Conservation (phyloP, 345 rosid species). For the Gossypium turneri region DNA sequence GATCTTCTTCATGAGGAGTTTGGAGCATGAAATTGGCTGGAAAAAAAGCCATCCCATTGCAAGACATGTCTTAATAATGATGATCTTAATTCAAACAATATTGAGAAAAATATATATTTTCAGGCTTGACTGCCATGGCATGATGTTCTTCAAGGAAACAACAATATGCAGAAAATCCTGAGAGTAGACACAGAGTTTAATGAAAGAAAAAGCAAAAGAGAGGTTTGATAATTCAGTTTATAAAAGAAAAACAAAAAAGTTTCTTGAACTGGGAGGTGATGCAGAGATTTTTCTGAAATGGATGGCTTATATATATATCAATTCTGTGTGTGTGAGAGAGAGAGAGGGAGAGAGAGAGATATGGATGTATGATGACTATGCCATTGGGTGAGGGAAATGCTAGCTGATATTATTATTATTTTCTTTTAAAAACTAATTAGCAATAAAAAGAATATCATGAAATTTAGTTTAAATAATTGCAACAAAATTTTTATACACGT, state of each 20-base stretch:
- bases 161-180: neutral
- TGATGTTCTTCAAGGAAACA: neutral
- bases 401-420: neutral
- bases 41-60: constrained; percentile 90
- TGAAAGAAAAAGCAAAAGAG: constrained; percentile 9
- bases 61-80: constrained; percentile 39
- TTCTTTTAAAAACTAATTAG: neutral
- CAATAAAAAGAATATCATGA: neutral
- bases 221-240: constrained; percentile 4
- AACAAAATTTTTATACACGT: neutral
- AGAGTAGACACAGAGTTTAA: constrained; percentile 5
- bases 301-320: constrained; percentile 31
- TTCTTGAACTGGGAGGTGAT: constrained; percentile 22
- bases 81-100: constrained; percentile 14
- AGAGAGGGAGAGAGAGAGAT: neutral
- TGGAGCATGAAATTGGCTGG: constrained; percentile 86
- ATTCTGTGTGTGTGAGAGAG: neutral
- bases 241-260: neutral
- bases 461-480: constrained; percentile 3
- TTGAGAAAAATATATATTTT: neutral
- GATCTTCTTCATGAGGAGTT: constrained; percentile 52
- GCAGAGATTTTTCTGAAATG: constrained; percentile 26
- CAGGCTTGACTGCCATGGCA: neutral
- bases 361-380: constrained; percentile 25
- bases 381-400: neutral